Conservation (phyloP, 352 stramenopile species). For the Globisporangium megalacanthum region DNA sequence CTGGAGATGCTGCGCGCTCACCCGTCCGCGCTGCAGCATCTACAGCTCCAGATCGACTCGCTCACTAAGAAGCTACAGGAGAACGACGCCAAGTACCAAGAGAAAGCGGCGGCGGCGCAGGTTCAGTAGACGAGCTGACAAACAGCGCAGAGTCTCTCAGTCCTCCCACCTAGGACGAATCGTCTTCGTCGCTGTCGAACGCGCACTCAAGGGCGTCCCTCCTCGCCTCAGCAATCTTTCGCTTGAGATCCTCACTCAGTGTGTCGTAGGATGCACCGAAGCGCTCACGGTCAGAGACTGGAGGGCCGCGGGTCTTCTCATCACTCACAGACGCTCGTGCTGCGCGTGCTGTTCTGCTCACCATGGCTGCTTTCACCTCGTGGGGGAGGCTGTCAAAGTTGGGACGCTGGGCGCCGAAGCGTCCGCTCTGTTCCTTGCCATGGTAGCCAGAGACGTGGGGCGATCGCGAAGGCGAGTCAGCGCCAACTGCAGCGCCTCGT, state of each 20-base stretch:
- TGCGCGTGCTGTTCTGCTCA: background rate
- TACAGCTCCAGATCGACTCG: slow-evolving; percentile 41
- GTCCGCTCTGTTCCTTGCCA: background rate
- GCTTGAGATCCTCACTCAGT: slow-evolving; percentile 26
- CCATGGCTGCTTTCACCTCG: slow-evolving; percentile 9
- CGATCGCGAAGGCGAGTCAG: background rate
- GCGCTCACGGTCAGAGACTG: slow-evolving; percentile 11
- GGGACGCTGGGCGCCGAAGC: background rate
- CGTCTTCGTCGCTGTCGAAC: slow-evolving; percentile 22
- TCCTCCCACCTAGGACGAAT: background rate
- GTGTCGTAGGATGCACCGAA: slow-evolving; percentile 19
- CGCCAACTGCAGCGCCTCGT: background rate
- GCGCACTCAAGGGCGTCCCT: slow-evolving; percentile 27
- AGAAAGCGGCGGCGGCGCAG: slow-evolving; percentile 27
- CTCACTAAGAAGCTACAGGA: slow-evolving; percentile 41
- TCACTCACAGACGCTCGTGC: background rate
- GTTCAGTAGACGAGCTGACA: background rate
- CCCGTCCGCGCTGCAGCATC: slow-evolving; percentile 28
- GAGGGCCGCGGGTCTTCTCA: background rate
- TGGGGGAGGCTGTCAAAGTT: slow-evolving; percentile 10
- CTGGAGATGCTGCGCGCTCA: slow-evolving; percentile 46
- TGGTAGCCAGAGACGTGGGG: background rate
- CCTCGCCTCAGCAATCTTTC: slow-evolving; percentile 25
- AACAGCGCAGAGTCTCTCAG: background rate
- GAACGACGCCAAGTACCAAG: slow-evolving; percentile 37